Conservation (phyloP, 1,284 basidiomycete genomes). For the Xanthoconium separans region DNA sequence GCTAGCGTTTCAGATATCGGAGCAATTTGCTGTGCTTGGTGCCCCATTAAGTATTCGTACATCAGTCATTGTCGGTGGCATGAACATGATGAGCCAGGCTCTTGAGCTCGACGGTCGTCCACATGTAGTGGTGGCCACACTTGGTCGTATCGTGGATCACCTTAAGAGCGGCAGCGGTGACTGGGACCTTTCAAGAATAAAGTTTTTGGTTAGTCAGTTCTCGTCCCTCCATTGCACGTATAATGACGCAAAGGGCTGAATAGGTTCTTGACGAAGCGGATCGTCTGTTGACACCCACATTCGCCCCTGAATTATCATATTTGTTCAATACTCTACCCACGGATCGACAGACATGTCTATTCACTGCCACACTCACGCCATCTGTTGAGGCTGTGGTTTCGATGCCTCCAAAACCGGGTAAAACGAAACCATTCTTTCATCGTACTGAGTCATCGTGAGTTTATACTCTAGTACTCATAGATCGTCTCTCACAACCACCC, state of each 20-base stretch:
- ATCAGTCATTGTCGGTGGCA: constrained; percentile 91
- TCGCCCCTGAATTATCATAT: constrained; percentile 82
- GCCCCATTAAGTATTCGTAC: constrained; percentile 79
- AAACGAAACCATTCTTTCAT: constrained; percentile 86
- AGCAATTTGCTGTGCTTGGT: constrained; percentile 94
- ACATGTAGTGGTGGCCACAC: constrained; percentile 95
- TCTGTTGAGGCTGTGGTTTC: constrained; percentile 82
- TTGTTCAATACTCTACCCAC: constrained; percentile 80
- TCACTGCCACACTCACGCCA: constrained; percentile 92
- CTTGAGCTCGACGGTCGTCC: constrained; percentile 84
- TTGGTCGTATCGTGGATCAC: constrained; percentile 93
- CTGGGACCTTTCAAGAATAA: constrained; percentile 84
- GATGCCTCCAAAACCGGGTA: constrained; percentile 76
- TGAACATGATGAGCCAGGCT: constrained; percentile 98
- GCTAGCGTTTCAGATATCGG: constrained; percentile 94
- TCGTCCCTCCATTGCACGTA: neutral
- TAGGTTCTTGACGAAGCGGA: constrained; percentile 97
- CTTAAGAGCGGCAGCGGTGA: constrained; percentile 77
- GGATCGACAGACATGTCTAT: constrained; percentile 92
- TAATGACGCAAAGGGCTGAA: constrained; percentile 3
- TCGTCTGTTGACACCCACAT: constrained; percentile 87
- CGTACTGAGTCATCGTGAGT: constrained; percentile 75
- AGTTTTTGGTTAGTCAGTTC: constrained; percentile 68
- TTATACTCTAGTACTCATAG: neutral
- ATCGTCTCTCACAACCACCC: constrained; percentile 5